These are phyloP conservation scores for Monosporascus sp. DNA, from an alignment of 2,329 filamentous ascomycete genomes.

Conservation along the genomic window DNA sequence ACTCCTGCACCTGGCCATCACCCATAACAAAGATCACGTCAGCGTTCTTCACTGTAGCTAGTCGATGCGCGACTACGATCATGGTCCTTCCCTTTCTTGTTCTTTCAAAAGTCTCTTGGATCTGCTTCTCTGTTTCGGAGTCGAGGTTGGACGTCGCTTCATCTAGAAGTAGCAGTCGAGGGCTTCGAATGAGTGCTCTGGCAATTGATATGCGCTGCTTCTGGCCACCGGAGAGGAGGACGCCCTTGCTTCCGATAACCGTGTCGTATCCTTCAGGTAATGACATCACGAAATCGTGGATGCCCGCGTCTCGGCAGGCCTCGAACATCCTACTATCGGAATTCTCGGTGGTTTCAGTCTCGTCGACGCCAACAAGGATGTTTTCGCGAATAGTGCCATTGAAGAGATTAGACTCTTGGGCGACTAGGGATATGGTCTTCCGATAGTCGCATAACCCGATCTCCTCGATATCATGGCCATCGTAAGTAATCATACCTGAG, in stretches of 20 bases:
- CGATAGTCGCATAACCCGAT: conserved; percentile 59
- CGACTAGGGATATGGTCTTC: conserved; percentile 61
- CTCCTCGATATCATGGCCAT: conserved; percentile 52
- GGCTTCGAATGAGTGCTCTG: conserved; percentile 60
- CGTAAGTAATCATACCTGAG: conserved; percentile 58
- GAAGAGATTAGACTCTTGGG: conserved; percentile 69
- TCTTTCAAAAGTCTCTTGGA: conserved; percentile 62
- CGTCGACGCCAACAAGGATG: conserved; percentile 58
- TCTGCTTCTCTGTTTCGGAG: conserved; percentile 46
- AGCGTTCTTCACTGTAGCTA: conserved; percentile 72
- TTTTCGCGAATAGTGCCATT: conserved; percentile 59
- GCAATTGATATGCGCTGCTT: conserved; percentile 70
- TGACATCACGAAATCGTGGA: conserved; percentile 65
- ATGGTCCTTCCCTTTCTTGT: conserved; percentile 58
- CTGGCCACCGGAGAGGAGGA: conserved; percentile 62
- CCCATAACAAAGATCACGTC: conserved; percentile 75
- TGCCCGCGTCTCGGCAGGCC: conserved; percentile 56
- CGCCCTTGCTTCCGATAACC: conserved; percentile 61
- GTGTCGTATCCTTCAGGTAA: conserved; percentile 66
- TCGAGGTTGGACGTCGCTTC: conserved; percentile 69
- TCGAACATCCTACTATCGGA: conserved; percentile 45
- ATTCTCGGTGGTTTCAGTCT: conserved; percentile 34
- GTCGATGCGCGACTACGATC: conserved; percentile 69
- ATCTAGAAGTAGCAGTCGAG: conserved; percentile 61
- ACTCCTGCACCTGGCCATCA: conserved; percentile 52